Evolutionary conservation across 768 basidiomycete species (phyloP), one percentile per base, ranked within the genome.

Genomic region (Sporobolomyces roseus): DNA sequence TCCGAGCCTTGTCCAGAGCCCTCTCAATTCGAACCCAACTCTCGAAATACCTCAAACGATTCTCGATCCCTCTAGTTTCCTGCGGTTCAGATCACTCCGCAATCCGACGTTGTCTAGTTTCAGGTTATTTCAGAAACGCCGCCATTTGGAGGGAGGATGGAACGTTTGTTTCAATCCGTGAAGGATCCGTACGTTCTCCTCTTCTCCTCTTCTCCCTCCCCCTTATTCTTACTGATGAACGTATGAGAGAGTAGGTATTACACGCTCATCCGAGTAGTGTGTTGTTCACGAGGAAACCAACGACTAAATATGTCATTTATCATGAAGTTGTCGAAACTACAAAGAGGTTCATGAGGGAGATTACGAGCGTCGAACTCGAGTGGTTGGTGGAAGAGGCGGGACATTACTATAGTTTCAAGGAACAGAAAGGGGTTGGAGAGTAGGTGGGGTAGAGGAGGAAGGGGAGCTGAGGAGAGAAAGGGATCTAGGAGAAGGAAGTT

Each of bases 231-330:
- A 33, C 38, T 35, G 25, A 25, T 14, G 45, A 46, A 13, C 38
- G 13, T 59, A 49, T 30, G 19, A 14, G 8, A 29, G 49, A 14
- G 9, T 69, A 97, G 93, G 81, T 85, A 12, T 79, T 99, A 27
- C 86, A 93, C 79, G 88, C 91, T 6, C 94, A 98, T 78, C 94
- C 96, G 1, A 91, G 87, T 10, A 96, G 93, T 1, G 91, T 96
- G 10, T 80, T 97, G 59, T 98, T 98, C 77, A 96, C 91, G 0
- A 81, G 96, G 49, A 93, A 90, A 75, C 90, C 96, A 13, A 84
- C 86, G 29, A 88, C 88, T 1, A 90, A 90, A 10, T 97, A 92
- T 91, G 90, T 99, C 5, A 82, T 99, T 64, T 77, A 71, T 33
- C 75, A 77, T 70, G 76, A 77, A 53, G 73, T 76, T 36, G 88